A percentile compares a stretch with the other conserved stretches of the same genome.
These are phyloP conservation scores for Pyrenochaeta sp. DNA, from an alignment of 2,329 filamentous ascomycete genomes.

Conservation along the genomic window DNA sequence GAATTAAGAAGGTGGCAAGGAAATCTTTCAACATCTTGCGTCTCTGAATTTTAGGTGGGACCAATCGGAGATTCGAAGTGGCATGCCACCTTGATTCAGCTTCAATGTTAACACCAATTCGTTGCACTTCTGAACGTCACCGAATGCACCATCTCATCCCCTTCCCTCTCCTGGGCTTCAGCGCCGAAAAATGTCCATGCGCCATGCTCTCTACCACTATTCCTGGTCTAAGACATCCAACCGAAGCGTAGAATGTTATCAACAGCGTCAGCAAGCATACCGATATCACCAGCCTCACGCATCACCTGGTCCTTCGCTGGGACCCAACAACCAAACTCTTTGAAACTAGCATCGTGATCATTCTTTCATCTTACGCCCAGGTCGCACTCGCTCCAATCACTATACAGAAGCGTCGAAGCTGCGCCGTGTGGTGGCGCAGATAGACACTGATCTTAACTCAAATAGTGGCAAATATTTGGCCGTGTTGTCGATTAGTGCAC, in stretches of 20 bases:
- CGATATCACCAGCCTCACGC: not conserved
- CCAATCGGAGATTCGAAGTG: slow-evolving; percentile 17
- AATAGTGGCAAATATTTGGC: slow-evolving; percentile 9
- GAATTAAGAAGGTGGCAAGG: slow-evolving; percentile 26
- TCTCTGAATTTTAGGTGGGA: slow-evolving; percentile 4
- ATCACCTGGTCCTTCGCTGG: not conserved
- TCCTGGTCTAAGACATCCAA: not conserved
- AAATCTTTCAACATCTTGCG: slow-evolving; percentile 5
- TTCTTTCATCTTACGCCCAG: slow-evolving; percentile 1
- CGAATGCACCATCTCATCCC: slow-evolving; percentile 5
- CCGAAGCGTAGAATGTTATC: not conserved
- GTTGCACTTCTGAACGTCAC: slow-evolving; percentile 6
- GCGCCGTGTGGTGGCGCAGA: slow-evolving; percentile 5
- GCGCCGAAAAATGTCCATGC: slow-evolving; percentile 2
- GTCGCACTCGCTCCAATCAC: not conserved
- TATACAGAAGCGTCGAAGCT: not conserved
- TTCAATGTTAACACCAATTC: slow-evolving; percentile 12
- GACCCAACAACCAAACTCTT: not conserved
- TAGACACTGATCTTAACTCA: slow-evolving; percentile 14
- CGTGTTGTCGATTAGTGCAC: not conserved
- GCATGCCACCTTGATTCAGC: slow-evolving; percentile 12
- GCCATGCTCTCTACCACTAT: too few species aligned
- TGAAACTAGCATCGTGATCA: not conserved
- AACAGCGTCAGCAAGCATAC: not conserved
- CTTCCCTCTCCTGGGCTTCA: slow-evolving; percentile 9